Evolutionary conservation across 2,329 filamentous ascomycete genomes (phyloP).

Genomic region (Neonectria neomacrospora): DNA sequence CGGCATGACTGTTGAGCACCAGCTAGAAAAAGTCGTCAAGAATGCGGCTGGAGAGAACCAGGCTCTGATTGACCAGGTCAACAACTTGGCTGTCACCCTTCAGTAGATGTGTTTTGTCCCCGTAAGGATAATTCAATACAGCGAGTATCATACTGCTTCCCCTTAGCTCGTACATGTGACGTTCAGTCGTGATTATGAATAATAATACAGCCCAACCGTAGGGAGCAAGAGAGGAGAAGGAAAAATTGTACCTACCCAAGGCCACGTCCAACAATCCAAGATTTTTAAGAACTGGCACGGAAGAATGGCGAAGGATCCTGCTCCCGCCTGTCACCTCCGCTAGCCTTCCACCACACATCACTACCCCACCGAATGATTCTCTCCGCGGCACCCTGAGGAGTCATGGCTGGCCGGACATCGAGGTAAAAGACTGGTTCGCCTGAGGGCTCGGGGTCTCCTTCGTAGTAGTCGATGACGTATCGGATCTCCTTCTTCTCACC

Average conservation of each 20-base stretch:
- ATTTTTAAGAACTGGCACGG: slow-evolving; percentile 37
- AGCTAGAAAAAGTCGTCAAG: slow-evolving; percentile 66
- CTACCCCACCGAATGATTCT: slow-evolving; percentile 88
- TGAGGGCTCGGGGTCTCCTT: slow-evolving; percentile 80
- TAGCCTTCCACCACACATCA: slow-evolving; percentile 93
- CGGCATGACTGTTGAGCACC: slow-evolving; percentile 65
- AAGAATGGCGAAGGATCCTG: slow-evolving; percentile 51
- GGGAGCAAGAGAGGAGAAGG: slow-evolving; percentile 43
- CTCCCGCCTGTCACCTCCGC: slow-evolving; percentile 74
- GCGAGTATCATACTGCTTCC: slow-evolving; percentile 23
- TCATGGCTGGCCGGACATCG: slow-evolving; percentile 90
- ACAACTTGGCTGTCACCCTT: slow-evolving; percentile 48
- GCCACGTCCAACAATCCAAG: slow-evolving; percentile 20
- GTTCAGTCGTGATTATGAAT: slow-evolving; percentile 44
- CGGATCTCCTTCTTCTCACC: slow-evolving; percentile 81
- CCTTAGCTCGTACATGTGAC: slow-evolving; percentile 37
- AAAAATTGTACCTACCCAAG: slow-evolving; percentile 31
- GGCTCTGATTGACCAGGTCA: slow-evolving; percentile 64
- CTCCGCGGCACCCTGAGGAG: slow-evolving; percentile 82
- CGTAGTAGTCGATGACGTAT: slow-evolving; percentile 98
- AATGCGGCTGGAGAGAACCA: slow-evolving; percentile 63
- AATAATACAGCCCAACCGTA: slow-evolving; percentile 40
- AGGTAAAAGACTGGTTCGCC: slow-evolving; percentile 96
- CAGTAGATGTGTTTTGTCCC: slow-evolving; percentile 24
- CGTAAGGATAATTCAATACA: slow-evolving; percentile 34